phyloP scores from a whole-genome alignment of 805 yeast species.

The Helenozyma baotianmanensis region DNA sequence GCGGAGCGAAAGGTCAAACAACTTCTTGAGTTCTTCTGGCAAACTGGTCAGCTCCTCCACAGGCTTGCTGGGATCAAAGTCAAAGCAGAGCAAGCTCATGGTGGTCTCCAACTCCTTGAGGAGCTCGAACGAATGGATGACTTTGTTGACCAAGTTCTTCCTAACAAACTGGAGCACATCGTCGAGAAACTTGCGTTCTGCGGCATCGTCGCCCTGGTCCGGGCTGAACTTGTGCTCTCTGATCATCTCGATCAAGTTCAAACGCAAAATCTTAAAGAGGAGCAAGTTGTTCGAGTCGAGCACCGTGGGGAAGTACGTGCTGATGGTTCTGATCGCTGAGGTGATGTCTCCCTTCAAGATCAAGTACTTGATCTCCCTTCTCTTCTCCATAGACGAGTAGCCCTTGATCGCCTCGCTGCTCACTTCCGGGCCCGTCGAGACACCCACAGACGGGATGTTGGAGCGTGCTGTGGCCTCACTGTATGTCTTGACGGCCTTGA shows the following conservation, averaged over 20 bases:
- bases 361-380: slow-evolving; percentile 49
- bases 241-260: slow-evolving; percentile 79
- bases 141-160: slow-evolving; percentile 57
- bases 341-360: slow-evolving; percentile 60
- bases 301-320: slow-evolving; percentile 57
- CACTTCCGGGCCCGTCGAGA: background rate
- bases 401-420: slow-evolving; percentile 25
- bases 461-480: background rate
- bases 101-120: slow-evolving; percentile 74
- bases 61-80: slow-evolving; percentile 31
- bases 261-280: slow-evolving; percentile 67
- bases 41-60: slow-evolving; percentile 37
- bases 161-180: slow-evolving; percentile 56
- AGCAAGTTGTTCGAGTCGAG: slow-evolving; percentile 59
- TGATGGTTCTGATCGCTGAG: slow-evolving; percentile 52
- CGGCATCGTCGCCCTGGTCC: slow-evolving; percentile 12
- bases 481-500: slow-evolving; percentile 2
- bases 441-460: no score
- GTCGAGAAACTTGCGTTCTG: slow-evolving; percentile 48
- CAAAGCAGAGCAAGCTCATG: slow-evolving; percentile 71
- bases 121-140: slow-evolving; percentile 52
- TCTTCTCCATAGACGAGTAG: slow-evolving; percentile 44
- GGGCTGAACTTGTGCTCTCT: slow-evolving; percentile 37
- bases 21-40: slow-evolving; percentile 50
- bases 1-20: slow-evolving; percentile 59